A percentile compares a stretch with the other conserved stretches of the same genome.
These are phyloP conservation scores for Tulasnella sp. DNA, from an alignment of 768 basidiomycete genomes.

Conservation along the genomic window DNA sequence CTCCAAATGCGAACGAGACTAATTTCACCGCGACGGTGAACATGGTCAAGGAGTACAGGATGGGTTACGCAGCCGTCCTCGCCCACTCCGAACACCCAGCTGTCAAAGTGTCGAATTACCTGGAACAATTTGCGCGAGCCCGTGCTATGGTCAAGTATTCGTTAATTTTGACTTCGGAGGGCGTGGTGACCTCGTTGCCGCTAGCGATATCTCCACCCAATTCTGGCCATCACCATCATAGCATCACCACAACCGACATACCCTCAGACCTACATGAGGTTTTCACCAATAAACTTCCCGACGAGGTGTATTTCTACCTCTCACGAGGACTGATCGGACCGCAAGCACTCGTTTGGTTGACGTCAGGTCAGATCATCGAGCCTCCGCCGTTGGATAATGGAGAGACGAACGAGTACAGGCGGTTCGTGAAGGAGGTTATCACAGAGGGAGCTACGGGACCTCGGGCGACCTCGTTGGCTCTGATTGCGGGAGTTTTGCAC, in stretches of 20 bases:
- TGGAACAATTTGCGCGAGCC: constrained; percentile 85
- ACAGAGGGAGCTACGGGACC: constrained; percentile 95
- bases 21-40: constrained; percentile 85
- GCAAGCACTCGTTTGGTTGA: constrained; percentile 93
- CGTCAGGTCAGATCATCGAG: constrained; percentile 73
- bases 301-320: constrained; percentile 95
- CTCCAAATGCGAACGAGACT: constrained; percentile 78
- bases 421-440: constrained; percentile 94
- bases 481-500: constrained; percentile 80
- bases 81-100: constrained; percentile 72
- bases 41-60: constrained; percentile 91
- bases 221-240: constrained; percentile 56
- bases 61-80: constrained; percentile 77
- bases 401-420: constrained; percentile 90
- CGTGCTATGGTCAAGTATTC: constrained; percentile 91
- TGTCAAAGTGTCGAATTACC: constrained; percentile 78
- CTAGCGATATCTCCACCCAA: constrained; percentile 60
- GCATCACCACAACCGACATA: constrained; percentile 83
- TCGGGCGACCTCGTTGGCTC: constrained; percentile 84
- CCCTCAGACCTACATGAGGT: constrained; percentile 91
- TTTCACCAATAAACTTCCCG: constrained; percentile 91
- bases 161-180: constrained; percentile 86
- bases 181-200: constrained; percentile 76
- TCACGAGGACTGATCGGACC: constrained; percentile 89
- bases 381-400: constrained; percentile 91